Base-by-base conservation (phyloP, 2,329 filamentous ascomycete species). In the Ophiostoma himal-ulmi region DNA sequence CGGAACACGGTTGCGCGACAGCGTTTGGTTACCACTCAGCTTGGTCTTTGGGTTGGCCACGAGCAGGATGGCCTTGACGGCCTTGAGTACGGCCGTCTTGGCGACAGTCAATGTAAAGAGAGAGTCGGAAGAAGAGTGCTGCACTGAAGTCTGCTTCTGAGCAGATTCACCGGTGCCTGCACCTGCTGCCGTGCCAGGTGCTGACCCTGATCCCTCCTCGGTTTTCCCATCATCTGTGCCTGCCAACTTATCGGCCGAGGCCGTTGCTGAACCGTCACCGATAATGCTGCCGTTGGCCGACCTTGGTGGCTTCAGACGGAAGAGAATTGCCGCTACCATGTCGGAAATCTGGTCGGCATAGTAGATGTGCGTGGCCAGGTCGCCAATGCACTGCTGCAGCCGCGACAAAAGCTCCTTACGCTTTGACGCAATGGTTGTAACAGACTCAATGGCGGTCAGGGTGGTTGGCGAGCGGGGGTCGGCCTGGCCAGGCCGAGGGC, bases 331-430 rank as follows among this genome's bases (percentile, higher is more conserved):
- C 26, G 89, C 86, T 68, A 97, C 88, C 93, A 98, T 97, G 79
- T 99, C 95, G 1, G 91, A 89, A 70, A 98, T 92, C 79, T 99
- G 95, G 75, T 98, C 94, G 1, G 92, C 92, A 78, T 99, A 99
- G 82, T 99, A 99, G 41, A 97, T 89, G 77, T 99, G 95, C 0
- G 92, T 97, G 2, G 94, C 93, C 37, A 99, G 83, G 77, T 94
- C 88, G n/a, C 93, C 93, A 72, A 97, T 93, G 79, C 92, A 96
- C 74, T 87, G 85, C 77, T 95, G 90, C 20, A 98, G 84, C 41
- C 89, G 86, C 44, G 83, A 79, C 37, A 97, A 81, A 20, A 97
- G 83, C 74, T 89, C 85, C 73, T 84, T 84, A 68, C 89, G 85
- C 70, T 90, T 85, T 7, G 83, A 70, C 75, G 77, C 70, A 74